Conservation (phyloP, 306 rosid genomes). For the Notholithocarpus densiflorus region DNA sequence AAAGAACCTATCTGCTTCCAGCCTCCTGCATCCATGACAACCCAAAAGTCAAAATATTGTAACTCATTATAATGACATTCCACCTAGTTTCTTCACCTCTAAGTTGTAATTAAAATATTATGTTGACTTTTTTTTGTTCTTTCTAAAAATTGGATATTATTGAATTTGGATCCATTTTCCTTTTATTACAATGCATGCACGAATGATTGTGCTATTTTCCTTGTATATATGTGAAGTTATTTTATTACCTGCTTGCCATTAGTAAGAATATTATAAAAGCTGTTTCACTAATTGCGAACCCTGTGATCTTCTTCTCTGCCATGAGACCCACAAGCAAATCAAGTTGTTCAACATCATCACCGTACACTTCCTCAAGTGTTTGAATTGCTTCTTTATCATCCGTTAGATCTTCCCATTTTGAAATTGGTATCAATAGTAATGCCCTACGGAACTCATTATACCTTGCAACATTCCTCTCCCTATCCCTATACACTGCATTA, state of each 20-base stretch:
- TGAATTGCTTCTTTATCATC: constrained; percentile 46
- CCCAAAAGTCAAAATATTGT: too few species aligned
- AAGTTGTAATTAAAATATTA: too few species aligned
- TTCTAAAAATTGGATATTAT: too few species aligned
- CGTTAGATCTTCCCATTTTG: constrained; percentile 58
- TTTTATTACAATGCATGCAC: not conserved
- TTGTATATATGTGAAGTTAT: too few species aligned
- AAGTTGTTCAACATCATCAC: constrained; percentile 55
- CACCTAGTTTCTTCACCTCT: too few species aligned
- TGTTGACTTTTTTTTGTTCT: too few species aligned
- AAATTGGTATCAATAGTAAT: constrained; percentile 42
- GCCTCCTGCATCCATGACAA: constrained; percentile 37
- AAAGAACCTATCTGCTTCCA: constrained; percentile 61
- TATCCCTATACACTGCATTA: constrained; percentile 58
- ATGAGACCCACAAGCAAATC: constrained; percentile 56
- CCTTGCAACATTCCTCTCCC: constrained; percentile 57
- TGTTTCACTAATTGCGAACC: constrained; percentile 64
- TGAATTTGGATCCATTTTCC: too few species aligned
- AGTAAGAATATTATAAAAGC: constrained; percentile 49
- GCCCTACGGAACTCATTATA: constrained; percentile 55
- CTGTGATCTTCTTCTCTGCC: constrained; percentile 68
- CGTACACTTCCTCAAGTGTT: constrained; percentile 45
- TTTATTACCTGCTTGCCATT: constrained; percentile 56
- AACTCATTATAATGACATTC: too few species aligned
- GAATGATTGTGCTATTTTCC: not conserved